Percentiles rank a stretch among this genome's conserved stretches.
Evolutionary conservation across 192 early-diverging fungal genomes (phyloP).

Genomic region (Podila minutissima): DNA sequence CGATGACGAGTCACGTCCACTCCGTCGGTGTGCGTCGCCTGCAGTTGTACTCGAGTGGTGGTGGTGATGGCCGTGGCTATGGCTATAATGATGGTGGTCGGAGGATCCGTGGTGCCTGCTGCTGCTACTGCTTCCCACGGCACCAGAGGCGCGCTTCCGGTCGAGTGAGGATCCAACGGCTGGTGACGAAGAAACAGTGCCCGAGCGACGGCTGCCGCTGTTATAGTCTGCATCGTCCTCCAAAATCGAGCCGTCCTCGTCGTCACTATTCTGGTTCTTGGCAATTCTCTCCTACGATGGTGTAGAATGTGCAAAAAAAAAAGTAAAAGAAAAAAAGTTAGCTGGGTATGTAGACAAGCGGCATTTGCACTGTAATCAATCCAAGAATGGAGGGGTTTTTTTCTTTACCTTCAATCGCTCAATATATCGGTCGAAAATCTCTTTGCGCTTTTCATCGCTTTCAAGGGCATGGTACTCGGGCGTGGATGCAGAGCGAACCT

Average conservation of each 20-base stretch:
- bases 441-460: constrained; percentile 68
- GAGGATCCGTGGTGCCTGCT: constrained; percentile 11
- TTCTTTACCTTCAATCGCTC: constrained; percentile 70
- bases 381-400: not conserved
- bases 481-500: constrained; percentile 37
- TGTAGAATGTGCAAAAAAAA: not conserved
- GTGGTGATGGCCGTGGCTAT: not conserved
- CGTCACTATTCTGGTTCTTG: constrained; percentile 68
- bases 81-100: constrained; percentile 15
- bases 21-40: not conserved
- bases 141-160: constrained; percentile 1
- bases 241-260: constrained; percentile 70
- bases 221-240: constrained; percentile 59
- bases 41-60: not conserved
- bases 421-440: constrained; percentile 81
- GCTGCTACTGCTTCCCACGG: constrained; percentile 2
- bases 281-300: constrained; percentile 48
- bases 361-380: not conserved
- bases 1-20: not conserved
- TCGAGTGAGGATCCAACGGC: not conserved
- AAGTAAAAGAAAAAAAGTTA: constrained; percentile 3
- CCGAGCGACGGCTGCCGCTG: constrained; percentile 2
- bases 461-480: constrained; percentile 76
- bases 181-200: not conserved
- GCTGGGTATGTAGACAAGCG: not conserved